phyloP scores from a whole-genome alignment of 2,329 filamentous ascomycete species.

The Graphilbum sp. region DNA sequence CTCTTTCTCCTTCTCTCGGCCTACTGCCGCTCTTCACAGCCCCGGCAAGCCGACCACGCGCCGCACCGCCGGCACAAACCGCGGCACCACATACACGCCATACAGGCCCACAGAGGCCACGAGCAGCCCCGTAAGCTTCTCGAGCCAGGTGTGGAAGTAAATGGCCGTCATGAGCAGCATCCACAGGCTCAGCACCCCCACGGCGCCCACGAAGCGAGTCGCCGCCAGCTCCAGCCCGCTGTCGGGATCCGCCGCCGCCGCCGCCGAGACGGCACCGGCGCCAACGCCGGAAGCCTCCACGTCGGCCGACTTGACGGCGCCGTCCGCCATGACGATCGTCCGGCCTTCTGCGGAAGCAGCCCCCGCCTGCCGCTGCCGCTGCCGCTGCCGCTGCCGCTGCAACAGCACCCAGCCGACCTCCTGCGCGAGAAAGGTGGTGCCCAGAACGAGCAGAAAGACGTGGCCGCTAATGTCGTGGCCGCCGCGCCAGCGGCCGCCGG shows the following conservation, averaged over 20 bases:
- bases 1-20: too few species aligned
- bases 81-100: slow-evolving; percentile 32
- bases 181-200: slow-evolving; percentile 66
- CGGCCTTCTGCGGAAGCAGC: slow-evolving; percentile 37
- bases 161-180: slow-evolving; percentile 98
- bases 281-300: slow-evolving; percentile 23
- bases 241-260: too few species aligned
- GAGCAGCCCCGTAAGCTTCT: slow-evolving; percentile 54
- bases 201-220: slow-evolving; percentile 34
- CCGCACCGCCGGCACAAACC: slow-evolving; percentile 30
- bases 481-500: slow-evolving; percentile 75
- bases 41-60: slow-evolving; percentile 32
- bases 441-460: slow-evolving; percentile 79
- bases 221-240: neutral
- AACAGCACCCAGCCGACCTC: slow-evolving; percentile 53
- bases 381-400: too few species aligned
- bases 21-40: slow-evolving; percentile 20
- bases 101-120: slow-evolving; percentile 31
- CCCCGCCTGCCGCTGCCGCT: slow-evolving; percentile 16
- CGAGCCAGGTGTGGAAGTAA: slow-evolving; percentile 97
- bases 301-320: slow-evolving; percentile 43
- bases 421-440: slow-evolving; percentile 64
- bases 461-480: slow-evolving; percentile 94
- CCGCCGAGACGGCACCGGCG: too few species aligned
- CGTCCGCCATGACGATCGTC: slow-evolving; percentile 48